phyloP scores from a whole-genome alignment of 495 filamentous ascomycete species.

The Talaromyces nanjingensis region DNA sequence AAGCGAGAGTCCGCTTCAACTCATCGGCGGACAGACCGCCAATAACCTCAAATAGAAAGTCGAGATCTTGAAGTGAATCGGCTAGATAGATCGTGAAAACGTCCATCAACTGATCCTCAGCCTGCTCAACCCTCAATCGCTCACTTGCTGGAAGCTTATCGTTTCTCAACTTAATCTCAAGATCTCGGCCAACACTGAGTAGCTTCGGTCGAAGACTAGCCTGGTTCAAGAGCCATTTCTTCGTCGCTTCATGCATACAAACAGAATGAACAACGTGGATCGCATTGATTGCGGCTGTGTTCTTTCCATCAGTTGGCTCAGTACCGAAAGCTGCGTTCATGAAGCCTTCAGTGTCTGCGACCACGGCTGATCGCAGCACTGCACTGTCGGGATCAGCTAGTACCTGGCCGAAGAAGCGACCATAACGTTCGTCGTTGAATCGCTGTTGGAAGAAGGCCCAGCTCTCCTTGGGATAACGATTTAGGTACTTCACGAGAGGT shows the following conservation, averaged over 20 bases:
- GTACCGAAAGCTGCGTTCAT: constrained; percentile 55
- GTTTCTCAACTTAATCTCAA: constrained; percentile 62
- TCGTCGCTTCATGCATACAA: constrained; percentile 41
- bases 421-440: constrained; percentile 75
- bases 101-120: constrained; percentile 79
- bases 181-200: constrained; percentile 59
- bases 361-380: constrained; percentile 64
- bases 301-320: constrained; percentile 51
- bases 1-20: constrained; percentile 64
- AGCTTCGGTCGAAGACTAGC: constrained; percentile 63
- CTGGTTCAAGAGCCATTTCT: constrained; percentile 72
- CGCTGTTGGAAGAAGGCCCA: constrained; percentile 70
- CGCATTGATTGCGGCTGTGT: constrained; percentile 75
- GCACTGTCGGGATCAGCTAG: constrained; percentile 68
- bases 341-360: constrained; percentile 64
- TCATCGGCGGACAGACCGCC: constrained; percentile 79
- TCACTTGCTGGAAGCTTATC: constrained; percentile 63
- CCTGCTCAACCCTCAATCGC: constrained; percentile 82
- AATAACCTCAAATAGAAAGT: constrained; percentile 81
- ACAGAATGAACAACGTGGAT: constrained; percentile 79
- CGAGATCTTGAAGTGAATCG: constrained; percentile 69
- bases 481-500: constrained; percentile 91
- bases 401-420: constrained; percentile 93
- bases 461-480: constrained; percentile 82
- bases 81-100: constrained; percentile 75